Base-by-base conservation (phyloP, 164 flowering plant genomes). In the Chimonanthus salicifolius region DNA sequence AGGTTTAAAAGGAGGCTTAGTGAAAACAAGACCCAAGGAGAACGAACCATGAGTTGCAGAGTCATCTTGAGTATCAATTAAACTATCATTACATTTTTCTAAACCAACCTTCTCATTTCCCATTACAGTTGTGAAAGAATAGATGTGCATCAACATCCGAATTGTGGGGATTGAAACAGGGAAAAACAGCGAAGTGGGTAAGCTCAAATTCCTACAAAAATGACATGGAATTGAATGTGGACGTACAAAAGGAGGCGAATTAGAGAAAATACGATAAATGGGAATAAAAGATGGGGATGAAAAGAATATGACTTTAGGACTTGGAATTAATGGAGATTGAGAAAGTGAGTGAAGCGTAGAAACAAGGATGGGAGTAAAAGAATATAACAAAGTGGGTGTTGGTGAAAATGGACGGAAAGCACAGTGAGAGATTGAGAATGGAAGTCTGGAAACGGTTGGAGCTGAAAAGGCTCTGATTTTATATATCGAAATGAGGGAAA, bases 131-230 rank as follows among this genome's bases (percentile, higher is more conserved):
- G 6, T 48, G 0, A 74, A 58, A 44, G 76, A 77, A 60, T 50
- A 72, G 18, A 72, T 15, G 47, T 66, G 70, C 60, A 13, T 15
- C 16, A 54, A 54, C 11, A 54, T n/a, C 33, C 70, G 16, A 67
- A 18, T 45, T n/a, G n/a, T 3, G 5, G 16, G 68, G 15, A 45
- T 10, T 44, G 49, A 44, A 45, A 4, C 6, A 44, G 46, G 16
- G 44, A 45, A 13, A n/a, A 68, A 16, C 60, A 21, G 73, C 64
- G 62, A 72, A 72, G 75, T 78, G 60, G 62, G 73, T 60, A 11
- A 45, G 43, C 2, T 10, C 8, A 47, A 62, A 62, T 60, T 46
- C 6, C 5, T 6, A 62, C 8, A 5, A 20, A 69, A 46, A 16
- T 10, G 68, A 45, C 10, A 44, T 46, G 48, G 68, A 66, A 66